Base-by-base conservation (phyloP, 2,329 filamentous ascomycete species). In the Mycosphaerella sp. region DNA sequence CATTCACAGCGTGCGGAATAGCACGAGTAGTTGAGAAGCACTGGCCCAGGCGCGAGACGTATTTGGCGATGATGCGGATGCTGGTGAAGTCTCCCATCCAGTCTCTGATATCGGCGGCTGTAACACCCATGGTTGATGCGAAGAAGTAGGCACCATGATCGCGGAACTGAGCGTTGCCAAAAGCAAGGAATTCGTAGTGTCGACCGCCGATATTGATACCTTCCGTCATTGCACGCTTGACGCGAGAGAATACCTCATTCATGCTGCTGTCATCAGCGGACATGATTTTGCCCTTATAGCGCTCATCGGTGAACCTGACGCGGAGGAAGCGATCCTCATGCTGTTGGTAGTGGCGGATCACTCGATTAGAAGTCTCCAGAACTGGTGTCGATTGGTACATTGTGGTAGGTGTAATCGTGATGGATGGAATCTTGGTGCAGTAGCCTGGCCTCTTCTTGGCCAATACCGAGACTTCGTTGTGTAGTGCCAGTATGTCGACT, bases 111-210 rank as follows among this genome's bases (percentile, higher is more conserved):
- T 84, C 76, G 14, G 85, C 79, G 47, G 88, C 88, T 1, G 81
- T 85, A 6, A 87, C 65, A 49, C 80, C 74, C 0, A 79, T 73
- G 0, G 81, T 82, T 0, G 86, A 79, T 4, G 87, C 85, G 67
- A 97, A 97, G 70, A 98, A 96, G 64, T 93, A 97, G 0, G 88
- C 90, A 0, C 90, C 87, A 59, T 91, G 84, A 64, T 97, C 90
- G 45, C 91, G 81, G 53, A 98, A 87, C 62, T 98, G 93, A 0
- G 93, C 96, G 67, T 93, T 97, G 0, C 93, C 91, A 70, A 90
- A 96, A 0, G 91, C 93, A 21, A 98, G 79, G 58, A 97, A 97
- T 59, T 91, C 80, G 67, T 89, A 98, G 52, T 81, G 80, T 6
- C 88, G 83, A 56, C 85, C 86, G 4, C 88, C 93, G 44, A 98